These are phyloP conservation scores for Gigaspora rosea DNA, from an alignment of 192 early-diverging fungal genomes.

Conservation along the genomic window DNA sequence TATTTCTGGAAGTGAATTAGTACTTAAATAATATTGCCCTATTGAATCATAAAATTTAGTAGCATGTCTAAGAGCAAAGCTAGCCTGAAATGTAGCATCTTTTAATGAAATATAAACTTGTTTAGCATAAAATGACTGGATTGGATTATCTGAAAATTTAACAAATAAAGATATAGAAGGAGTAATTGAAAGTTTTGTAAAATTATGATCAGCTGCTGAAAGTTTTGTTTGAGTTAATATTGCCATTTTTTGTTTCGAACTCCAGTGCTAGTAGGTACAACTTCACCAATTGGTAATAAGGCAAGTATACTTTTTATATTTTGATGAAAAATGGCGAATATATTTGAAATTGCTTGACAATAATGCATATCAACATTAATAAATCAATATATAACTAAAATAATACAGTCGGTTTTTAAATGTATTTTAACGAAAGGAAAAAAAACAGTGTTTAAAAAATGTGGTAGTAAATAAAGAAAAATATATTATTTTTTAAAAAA, in stretches of 20 bases:
- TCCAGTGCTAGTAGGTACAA: background rate
- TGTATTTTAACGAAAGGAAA: no score
- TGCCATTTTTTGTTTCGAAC: background rate
- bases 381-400: no score
- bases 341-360: background rate
- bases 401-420: no score
- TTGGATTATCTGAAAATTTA: background rate
- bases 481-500: no score
- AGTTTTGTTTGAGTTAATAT: background rate
- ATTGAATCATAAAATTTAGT: background rate
- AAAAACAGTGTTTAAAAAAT: no score
- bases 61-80: background rate
- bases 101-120: background rate
- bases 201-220: background rate
- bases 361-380: no score
- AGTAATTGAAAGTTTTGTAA: background rate
- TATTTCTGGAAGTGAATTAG: background rate
- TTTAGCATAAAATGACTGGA: background rate
- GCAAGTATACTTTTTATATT: background rate
- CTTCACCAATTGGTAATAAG: background rate
- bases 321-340: background rate
- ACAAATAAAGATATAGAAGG: background rate
- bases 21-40: no score
- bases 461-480: no score
- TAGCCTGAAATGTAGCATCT: background rate